phyloP scores from a whole-genome alignment of 805 yeast genomes.

The Monosporozyma siamensis region DNA sequence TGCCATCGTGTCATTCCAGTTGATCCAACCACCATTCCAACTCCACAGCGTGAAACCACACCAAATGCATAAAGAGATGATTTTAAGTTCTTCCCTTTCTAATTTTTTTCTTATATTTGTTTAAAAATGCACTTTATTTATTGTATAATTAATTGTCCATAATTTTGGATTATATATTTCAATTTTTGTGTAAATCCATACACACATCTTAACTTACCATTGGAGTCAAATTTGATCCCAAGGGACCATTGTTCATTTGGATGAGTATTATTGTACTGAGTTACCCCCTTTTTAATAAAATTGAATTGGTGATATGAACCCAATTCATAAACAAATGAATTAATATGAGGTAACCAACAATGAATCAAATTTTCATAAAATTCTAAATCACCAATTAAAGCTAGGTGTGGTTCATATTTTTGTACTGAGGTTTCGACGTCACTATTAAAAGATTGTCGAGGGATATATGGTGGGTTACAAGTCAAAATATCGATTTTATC shows the following conservation, averaged over 20 bases:
- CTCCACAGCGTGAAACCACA: not conserved
- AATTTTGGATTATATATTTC: slow-evolving; percentile 1
- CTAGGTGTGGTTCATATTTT: slow-evolving; percentile 63
- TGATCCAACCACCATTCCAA: slow-evolving; percentile 16
- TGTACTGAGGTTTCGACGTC: slow-evolving; percentile 60
- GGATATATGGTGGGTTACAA: slow-evolving; percentile 89
- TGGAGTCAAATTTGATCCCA: slow-evolving; percentile 43
- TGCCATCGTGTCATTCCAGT: slow-evolving; percentile 71
- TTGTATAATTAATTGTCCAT: slow-evolving; percentile 7
- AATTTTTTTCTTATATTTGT: too few relatives aligned
- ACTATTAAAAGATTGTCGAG: slow-evolving; percentile 17
- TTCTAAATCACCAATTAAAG: slow-evolving; percentile 70
- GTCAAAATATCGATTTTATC: slow-evolving; percentile 43
- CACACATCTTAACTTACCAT: slow-evolving; percentile 48
- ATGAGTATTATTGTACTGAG: slow-evolving; percentile 8
- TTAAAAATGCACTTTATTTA: too few relatives aligned
- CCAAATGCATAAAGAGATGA: not conserved
- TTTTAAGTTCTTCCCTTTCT: too few relatives aligned
- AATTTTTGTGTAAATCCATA: slow-evolving; percentile 36
- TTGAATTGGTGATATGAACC: slow-evolving; percentile 54
- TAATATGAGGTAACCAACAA: slow-evolving; percentile 33
- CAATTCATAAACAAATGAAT: slow-evolving; percentile 67
- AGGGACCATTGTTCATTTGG: slow-evolving; percentile 37
- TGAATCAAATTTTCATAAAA: slow-evolving; percentile 52
- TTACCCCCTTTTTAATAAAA: slow-evolving; percentile 25